phyloP scores from a whole-genome alignment of 2,329 filamentous ascomycete species.

The Cladosporium sp. region DNA sequence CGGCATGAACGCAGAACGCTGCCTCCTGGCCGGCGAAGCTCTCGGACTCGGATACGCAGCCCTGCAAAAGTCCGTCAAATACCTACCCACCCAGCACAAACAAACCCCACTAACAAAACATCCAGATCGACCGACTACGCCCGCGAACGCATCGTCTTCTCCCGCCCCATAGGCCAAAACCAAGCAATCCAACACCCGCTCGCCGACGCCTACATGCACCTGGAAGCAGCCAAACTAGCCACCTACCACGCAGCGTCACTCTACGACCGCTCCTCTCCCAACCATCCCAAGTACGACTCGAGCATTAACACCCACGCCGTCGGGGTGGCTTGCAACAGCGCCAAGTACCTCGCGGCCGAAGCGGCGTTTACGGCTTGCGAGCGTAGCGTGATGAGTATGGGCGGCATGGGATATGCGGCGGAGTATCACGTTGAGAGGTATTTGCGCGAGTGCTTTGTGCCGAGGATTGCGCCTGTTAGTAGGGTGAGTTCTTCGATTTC shows the following conservation, averaged over 20 bases:
- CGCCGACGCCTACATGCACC: conserved; percentile 55
- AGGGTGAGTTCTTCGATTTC: conserved; percentile 34
- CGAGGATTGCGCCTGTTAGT: conserved; percentile 56
- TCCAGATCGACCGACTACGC: conserved; percentile 37
- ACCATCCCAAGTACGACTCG: conserved; percentile 29
- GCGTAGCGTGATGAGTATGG: conserved; percentile 52
- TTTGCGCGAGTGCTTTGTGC: conserved; percentile 55
- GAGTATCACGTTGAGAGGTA: conserved; percentile 61
- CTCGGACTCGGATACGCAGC: conserved; percentile 73
- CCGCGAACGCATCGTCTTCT: conserved; percentile 49
- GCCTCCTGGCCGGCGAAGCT: conserved; percentile 64
- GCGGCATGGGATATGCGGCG: conserved; percentile 60
- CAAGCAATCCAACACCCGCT: conserved; percentile 57
- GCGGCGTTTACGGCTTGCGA: conserved; percentile 58
- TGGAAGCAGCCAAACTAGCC: conserved; percentile 57
- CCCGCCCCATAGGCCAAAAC: conserved; percentile 54
- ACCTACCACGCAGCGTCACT: conserved; percentile 57
- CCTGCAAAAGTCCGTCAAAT: conserved; percentile 26
- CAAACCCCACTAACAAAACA: neutral
- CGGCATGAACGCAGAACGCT: conserved; percentile 48
- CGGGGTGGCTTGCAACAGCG: conserved; percentile 53
- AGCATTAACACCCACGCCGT: conserved; percentile 42
- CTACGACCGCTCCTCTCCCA: conserved; percentile 46
- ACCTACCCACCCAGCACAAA: neutral
- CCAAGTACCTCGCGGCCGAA: conserved; percentile 57